Evolutionary conservation across 352 stramenopile species (phyloP).

Genomic region (Pythium guiyangense): DNA sequence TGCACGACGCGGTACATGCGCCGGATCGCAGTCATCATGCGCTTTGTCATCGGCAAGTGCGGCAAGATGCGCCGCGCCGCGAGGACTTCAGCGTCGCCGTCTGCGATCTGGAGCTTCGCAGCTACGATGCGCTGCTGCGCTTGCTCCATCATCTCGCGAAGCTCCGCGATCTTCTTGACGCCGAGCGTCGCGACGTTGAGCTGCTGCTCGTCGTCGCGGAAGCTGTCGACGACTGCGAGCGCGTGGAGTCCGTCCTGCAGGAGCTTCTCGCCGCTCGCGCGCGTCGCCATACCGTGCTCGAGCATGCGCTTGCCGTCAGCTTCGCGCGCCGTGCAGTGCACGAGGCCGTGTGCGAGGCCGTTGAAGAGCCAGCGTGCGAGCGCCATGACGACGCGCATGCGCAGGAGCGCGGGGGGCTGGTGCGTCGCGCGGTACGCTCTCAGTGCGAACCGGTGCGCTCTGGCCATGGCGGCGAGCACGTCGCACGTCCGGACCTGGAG

Average conservation of each 20-base stretch:
- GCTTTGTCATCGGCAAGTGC: constrained; percentile 47
- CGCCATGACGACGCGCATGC: constrained; percentile 50
- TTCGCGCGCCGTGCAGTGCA: constrained; percentile 50
- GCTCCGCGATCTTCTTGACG: constrained; percentile 50
- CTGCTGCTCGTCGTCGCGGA: constrained; percentile 37
- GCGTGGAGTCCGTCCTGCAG: constrained; percentile 35
- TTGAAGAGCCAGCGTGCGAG: constrained; percentile 71
- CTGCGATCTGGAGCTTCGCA: constrained; percentile 25
- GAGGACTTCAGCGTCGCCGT: constrained; percentile 40
- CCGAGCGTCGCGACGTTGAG: constrained; percentile 49
- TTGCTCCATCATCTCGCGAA: constrained; percentile 42
- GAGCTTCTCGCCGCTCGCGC: constrained; percentile 35
- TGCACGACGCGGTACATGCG: constrained; percentile 58
- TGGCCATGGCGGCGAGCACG: constrained; percentile 53
- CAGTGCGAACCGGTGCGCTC: constrained; percentile 53
- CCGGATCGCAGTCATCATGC: constrained; percentile 49
- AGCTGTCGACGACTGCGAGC: constrained; percentile 42
- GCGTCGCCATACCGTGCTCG: constrained; percentile 55
- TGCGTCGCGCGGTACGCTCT: constrained; percentile 31
- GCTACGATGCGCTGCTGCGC: constrained; percentile 35
- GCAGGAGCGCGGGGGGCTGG: constrained; percentile 27
- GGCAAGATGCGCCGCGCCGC: constrained; percentile 39
- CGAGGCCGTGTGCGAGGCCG: constrained; percentile 54
- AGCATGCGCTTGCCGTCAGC: constrained; percentile 64
- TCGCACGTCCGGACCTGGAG: constrained; percentile 74